Base-by-base conservation (phyloP, 305 asterid species). In the Fraxinus platypoda region DNA sequence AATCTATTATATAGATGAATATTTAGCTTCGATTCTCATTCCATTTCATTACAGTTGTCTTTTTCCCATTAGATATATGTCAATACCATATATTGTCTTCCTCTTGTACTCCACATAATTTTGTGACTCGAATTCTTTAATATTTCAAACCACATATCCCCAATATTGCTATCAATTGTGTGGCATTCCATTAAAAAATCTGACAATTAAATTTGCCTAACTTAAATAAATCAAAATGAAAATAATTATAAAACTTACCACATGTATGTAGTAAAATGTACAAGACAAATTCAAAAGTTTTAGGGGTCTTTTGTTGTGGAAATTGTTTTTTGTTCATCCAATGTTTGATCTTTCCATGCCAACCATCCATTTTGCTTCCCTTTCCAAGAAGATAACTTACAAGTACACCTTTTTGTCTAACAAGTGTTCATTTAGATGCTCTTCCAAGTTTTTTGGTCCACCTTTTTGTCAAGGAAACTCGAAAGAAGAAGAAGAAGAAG, bases 241-340 rank as follows among this genome's bases (percentile, higher is more conserved):
- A 34, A 34, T 34, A 34, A 34, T 34, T 34, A 34, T 34, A 34
- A 34, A 34, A 34, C 37, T 34, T 34, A 0, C 37, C 31, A 30
- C 3, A 0, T 30, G 31, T 30, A 30, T 30, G 31, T 30, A 30
- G 75, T 33, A 37, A 77, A 78, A 54, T 75, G 59, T 54, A 17
- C 66, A 54, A 78, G 62, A 78, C 87, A 23, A 74, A 77, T 84
- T 54, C 82, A 77, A 68, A 82, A 78, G 83, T 75, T 78, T 59
- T 25, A 15, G 23, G 8, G 80, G 38, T 4, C 54, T 30, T 28
- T 83, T 52, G 28, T 41, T 75, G 23, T 81, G 41, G 70, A 30
- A 80, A 46, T 33, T 79, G 77, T 6, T 41, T 87, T 82, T 30
- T 52, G 70, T 74, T 81, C 90, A 81, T 83, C 87, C 85, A 80